Base-by-base conservation (phyloP, 2,329 filamentous ascomycete species). In the Ophiocordyceps camponoti-floridani region DNA sequence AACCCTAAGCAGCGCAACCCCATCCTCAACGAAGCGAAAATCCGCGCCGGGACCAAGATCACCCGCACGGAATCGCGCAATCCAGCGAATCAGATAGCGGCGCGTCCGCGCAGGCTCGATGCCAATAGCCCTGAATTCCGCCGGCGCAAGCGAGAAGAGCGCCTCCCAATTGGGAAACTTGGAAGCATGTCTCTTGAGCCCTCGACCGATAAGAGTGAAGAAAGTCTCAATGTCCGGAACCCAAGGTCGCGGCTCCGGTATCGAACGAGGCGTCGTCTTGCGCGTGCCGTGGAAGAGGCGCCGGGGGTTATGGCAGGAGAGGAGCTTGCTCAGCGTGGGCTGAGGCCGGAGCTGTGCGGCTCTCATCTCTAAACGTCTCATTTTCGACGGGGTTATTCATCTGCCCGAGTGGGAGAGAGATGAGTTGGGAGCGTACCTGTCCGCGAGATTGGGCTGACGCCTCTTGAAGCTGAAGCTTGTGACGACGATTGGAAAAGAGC, bases 131-230 rank as follows among this genome's bases (percentile, higher is more conserved):
- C 79, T 78, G 51, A 98, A 71, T 63, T 96, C 79, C 41, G 70
- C 61, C 16, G 84, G 86, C 19, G 77, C 79, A 50, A 91, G 70
- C 41, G 79, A 79, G 72, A 96, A 96, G 41, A 98, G 77, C 6
- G 84, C 76, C 44, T 91, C 82, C 91, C 91, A 96, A 11, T 82
- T 81, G 2, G 84, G 78, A 54, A 98, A 85, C 63, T 96, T 96
- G 63, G 76, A 70, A 43, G 82, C 75, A 67, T 95, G 85, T 57
- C 82, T 77, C 56, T 74, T 79, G 54, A 95, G 77, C 54, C 80
- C 80, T 50, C 91, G 88, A 53, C 91, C 91, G 63, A 96, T 95
- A 47, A 95, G 71, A 33, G 75, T 85, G 49, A 96, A 79, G 63
- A 98, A 94, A 14, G 88, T 91, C 53, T 72, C 60, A 38, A 86